Percentiles rank a stretch among this genome's conserved stretches.
These are phyloP conservation scores for Lachnellula suecica DNA, from an alignment of 2,329 filamentous ascomycete genomes.

Conservation along the genomic window DNA sequence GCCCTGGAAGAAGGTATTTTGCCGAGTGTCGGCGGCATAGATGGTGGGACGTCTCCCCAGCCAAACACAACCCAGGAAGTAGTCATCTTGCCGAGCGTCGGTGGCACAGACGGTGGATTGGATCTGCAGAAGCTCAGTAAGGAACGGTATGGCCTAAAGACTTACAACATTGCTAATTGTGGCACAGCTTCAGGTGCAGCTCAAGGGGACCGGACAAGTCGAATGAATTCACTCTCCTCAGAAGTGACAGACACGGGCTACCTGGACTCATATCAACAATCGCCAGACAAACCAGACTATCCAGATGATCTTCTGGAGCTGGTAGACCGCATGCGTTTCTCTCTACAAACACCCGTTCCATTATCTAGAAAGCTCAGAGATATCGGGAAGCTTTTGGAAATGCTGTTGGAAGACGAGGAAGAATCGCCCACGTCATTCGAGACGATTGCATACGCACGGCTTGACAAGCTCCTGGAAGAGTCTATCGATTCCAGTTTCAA, in stretches of 20 bases:
- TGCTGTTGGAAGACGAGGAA: neutral
- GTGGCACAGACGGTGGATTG: too few species aligned
- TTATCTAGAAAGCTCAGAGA: neutral
- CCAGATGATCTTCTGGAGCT: neutral
- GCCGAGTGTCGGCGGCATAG: too few species aligned
- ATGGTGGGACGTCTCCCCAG: too few species aligned
- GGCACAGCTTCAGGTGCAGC: neutral
- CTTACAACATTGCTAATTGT: too few species aligned
- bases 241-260: neutral
- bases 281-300: neutral
- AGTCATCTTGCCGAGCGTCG: too few species aligned
- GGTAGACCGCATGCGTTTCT: neutral
- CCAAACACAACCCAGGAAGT: too few species aligned
- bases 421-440: neutral
- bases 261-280: neutral
- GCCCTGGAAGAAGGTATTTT: too few species aligned
- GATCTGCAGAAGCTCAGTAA: too few species aligned
- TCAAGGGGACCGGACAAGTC: neutral
- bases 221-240: neutral
- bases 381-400: neutral
- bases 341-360: neutral
- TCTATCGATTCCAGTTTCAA: neutral
- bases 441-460: constrained; percentile 1
- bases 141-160: too few species aligned
- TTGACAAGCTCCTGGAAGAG: constrained; percentile 8